These are phyloP conservation scores for Puccinellia tenuiflora DNA, from an alignment of 176 grass and related monocot genomes.

Conservation along the genomic window DNA sequence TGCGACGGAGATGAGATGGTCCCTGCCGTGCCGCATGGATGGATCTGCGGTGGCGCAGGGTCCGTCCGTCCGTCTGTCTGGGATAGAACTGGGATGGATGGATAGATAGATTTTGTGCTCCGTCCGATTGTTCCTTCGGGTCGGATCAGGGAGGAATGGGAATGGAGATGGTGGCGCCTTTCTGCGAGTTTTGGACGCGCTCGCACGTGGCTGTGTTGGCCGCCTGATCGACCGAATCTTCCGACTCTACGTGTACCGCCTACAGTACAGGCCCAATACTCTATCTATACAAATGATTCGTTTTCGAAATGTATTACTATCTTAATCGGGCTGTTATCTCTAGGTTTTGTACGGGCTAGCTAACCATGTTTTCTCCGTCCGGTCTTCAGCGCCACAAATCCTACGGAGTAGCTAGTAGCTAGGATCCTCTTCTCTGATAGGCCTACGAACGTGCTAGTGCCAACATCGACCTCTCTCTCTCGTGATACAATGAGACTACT, in stretches of 20 bases:
- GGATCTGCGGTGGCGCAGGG: no score
- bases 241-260: neutral
- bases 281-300: neutral
- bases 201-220: neutral
- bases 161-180: neutral
- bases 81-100: neutral
- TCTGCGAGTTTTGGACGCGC: conserved; percentile 4
- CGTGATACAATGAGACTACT: no score
- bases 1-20: neutral
- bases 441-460: neutral
- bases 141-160: neutral
- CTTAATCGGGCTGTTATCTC: neutral
- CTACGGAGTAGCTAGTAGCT: no score
- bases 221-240: conserved; percentile 6
- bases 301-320: neutral
- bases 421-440: conserved; percentile 11
- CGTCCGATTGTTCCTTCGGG: neutral
- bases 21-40: neutral
- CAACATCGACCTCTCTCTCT: conserved; percentile 4
- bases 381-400: neutral
- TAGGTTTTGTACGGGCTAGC: neutral
- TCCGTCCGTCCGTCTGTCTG: neutral
- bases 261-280: neutral
- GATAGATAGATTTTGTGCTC: conserved; percentile 10
- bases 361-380: neutral